phyloP scores from a whole-genome alignment of 2,329 filamentous ascomycete species.

The Exserohilum rostratum region DNA sequence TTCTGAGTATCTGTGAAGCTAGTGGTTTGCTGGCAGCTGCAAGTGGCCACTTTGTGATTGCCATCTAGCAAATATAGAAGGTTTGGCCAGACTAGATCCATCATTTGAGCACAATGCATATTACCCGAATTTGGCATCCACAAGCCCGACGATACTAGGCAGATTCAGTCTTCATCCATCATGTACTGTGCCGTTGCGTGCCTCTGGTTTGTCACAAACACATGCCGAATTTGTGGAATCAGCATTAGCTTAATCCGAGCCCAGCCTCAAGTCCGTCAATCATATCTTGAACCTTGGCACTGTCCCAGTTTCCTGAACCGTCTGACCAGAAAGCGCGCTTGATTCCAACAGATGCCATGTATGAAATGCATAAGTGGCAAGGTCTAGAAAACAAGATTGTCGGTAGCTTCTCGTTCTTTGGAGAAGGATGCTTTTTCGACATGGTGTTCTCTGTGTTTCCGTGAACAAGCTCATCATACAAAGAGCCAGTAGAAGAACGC shows the following conservation, averaged over 20 bases:
- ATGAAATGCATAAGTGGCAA: conserved; percentile 60
- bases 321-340: conserved; percentile 62
- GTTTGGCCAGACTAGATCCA: not conserved
- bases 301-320: conserved; percentile 56
- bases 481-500: conserved; percentile 38
- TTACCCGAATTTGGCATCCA: not conserved
- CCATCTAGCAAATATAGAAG: not conserved
- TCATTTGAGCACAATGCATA: too few relatives aligned
- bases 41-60: not conserved
- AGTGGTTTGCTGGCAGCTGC: not conserved
- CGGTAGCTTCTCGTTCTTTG: conserved; percentile 13
- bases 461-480: conserved; percentile 56
- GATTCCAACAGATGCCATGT: conserved; percentile 60
- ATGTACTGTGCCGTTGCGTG: conserved; percentile 54
- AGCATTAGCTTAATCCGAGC: conserved; percentile 24
- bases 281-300: conserved; percentile 57
- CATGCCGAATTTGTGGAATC: conserved; percentile 2
- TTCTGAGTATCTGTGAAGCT: too few relatives aligned
- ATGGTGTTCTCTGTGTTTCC: not conserved
- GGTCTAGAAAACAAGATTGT: conserved; percentile 53
- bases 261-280: conserved; percentile 53
- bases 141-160: not conserved
- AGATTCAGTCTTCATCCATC: conserved; percentile 30
- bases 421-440: not conserved
- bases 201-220: conserved; percentile 62